Base-by-base conservation (phyloP, 2,329 filamentous ascomycete genomes). In the Pseudogymnoascus sp. region DNA sequence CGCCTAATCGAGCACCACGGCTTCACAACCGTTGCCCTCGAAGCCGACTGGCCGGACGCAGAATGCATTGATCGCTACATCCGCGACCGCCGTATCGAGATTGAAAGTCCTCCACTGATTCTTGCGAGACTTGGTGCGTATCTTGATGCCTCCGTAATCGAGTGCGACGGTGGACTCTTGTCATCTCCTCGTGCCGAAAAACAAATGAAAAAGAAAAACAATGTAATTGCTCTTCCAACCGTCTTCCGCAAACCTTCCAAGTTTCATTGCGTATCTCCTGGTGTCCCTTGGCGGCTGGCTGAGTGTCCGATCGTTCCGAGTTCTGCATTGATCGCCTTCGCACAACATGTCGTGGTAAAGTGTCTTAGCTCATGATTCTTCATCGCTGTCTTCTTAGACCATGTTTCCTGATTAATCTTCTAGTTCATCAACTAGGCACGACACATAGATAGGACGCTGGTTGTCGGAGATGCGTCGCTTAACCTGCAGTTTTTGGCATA, bases 1-100 rank as follows among this genome's bases (percentile, higher is more conserved):
- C 75, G 76, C 50, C 72, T 82, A 23, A 79, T 83, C 65, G 65
- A 75, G 5, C 67, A 78, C 40, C 80, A 83, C 66, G 79, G 79
- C 60, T 82, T 80, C 71, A 80, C 76, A 38, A 77, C 79, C 50
- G 75, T 83, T 7, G 79, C 78, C 21, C 73, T 81, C 6, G 80
- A 83, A 69, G 79, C 77, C 18, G 81, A 83, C 72, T 83, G 80
- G 80, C 80, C 80, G 1, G 80, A 83, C 66, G 78, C 79, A 28
- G 78, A 81, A 65, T 73, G 74, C 1, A 74, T 83, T 33, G 81
- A 83, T 65, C 75, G 77, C 47, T 82, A 81, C 62, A 78, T 82
- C 12, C 76, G 80, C 5, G 74, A 76, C 59, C 75, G 78, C 12
- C 76, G n/a, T n/a, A 12, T 12, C 16, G 16, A 44, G 14, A 10